A percentile compares a stretch with the other conserved stretches of the same genome.
Conservation (phyloP, 2,329 filamentous ascomycete species). For the Chrysoporthe austroafricana region DNA sequence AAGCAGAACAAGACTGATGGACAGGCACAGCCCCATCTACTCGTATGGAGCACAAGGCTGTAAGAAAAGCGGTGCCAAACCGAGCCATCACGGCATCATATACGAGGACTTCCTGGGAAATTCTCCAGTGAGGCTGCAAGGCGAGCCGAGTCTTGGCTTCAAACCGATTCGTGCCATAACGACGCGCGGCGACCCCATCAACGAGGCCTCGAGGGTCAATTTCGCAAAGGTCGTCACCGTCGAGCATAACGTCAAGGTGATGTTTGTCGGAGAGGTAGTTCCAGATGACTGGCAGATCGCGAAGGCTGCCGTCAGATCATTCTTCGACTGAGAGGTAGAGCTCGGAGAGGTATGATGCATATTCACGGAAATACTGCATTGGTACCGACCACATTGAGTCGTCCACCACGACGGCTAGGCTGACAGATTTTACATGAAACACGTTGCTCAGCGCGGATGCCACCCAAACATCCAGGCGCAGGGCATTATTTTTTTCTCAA, state of each 20-base stretch:
- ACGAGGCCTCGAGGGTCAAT: conserved; percentile 58
- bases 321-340: background rate
- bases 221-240: conserved; percentile 60
- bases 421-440: background rate
- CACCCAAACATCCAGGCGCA: background rate
- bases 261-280: conserved; percentile 57
- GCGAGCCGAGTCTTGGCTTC: conserved; percentile 55
- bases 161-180: conserved; percentile 50
- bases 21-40: conserved; percentile 51
- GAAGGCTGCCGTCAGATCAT: conserved; percentile 43
- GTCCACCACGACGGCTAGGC: background rate
- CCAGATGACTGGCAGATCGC: conserved; percentile 47
- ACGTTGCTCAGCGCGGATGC: background rate
- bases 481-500: background rate
- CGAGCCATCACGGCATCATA: conserved; percentile 58
- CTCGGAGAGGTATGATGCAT: background rate
- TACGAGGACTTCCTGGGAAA: conserved; percentile 39
- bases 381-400: background rate
- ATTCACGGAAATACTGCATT: background rate
- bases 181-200: conserved; percentile 49
- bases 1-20: background rate
- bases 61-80: conserved; percentile 56
- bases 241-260: conserved; percentile 63
- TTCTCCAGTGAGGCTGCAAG: conserved; percentile 39
- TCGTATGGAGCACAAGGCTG: conserved; percentile 59